Evolutionary conservation across 106 monocot genomes (phyloP).

Genomic region (Triglochin maritima): DNA sequence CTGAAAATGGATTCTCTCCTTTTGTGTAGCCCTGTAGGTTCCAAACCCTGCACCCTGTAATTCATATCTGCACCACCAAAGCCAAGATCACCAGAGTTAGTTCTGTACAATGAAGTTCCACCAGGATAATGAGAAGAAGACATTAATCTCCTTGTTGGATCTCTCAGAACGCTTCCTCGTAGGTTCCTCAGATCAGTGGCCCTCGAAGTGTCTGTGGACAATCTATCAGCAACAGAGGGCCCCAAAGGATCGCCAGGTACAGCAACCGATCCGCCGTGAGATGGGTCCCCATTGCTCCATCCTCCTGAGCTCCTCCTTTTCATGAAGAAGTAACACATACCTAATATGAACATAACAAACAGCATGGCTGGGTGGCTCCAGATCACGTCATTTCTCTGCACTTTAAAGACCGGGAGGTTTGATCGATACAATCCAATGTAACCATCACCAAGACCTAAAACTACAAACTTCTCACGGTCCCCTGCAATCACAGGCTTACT

Average conservation of each 20-base stretch:
- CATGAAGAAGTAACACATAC: conserved; percentile 76
- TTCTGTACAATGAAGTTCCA: conserved; percentile 31
- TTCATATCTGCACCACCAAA: conserved; percentile 41
- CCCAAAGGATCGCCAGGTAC: conserved; percentile 15
- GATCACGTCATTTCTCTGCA: conserved; percentile 52
- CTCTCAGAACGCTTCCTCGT: conserved; percentile 44
- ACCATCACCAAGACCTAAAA: conserved; percentile 61
- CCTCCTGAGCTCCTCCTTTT: conserved; percentile 81
- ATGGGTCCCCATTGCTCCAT: conserved; percentile 64
- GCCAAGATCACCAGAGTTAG: conserved; percentile 31
- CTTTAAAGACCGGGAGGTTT: conserved; percentile 53
- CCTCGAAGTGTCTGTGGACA: conserved; percentile 31
- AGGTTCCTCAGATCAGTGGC: conserved; percentile 31
- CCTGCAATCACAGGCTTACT: conserved; percentile 53
- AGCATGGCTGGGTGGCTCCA: conserved; percentile 79
- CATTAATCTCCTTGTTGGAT: conserved; percentile 40
- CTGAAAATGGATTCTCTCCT: conserved; percentile 63
- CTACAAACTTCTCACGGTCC: conserved; percentile 69
- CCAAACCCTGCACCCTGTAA: conserved; percentile 41
- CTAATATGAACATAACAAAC: conserved; percentile 69
- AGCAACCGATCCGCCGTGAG: conserved; percentile 12
- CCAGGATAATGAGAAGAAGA: conserved; percentile 53
- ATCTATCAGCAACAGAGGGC: conserved; percentile 18
- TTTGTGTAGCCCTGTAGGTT: conserved; percentile 45
- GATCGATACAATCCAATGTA: conserved; percentile 65